Evolutionary conservation across 805 yeast species (phyloP), one percentile per base, ranked within the genome.

Genomic region (Torulaspora indica): DNA sequence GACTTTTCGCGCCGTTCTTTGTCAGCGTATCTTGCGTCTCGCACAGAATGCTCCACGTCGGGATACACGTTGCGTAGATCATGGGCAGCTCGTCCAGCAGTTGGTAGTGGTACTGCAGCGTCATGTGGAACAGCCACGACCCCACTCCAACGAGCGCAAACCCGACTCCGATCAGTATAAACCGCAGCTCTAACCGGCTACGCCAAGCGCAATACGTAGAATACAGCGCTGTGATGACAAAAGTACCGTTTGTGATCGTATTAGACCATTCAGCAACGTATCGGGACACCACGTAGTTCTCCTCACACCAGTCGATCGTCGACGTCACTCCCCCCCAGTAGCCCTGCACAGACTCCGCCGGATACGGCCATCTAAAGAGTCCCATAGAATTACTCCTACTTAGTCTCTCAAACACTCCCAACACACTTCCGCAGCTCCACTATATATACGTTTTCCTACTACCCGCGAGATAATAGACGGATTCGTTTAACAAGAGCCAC

Each of bases 281-380:
- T 9, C 76, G 76, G 9, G 91, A 76, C 1, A 90, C 85, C 8
- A 89, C 91, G 61, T 91, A 91, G 69, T 91, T 91, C 65, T 93
- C 98, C 60, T 91, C 98, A 67, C 98, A 91, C 98, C 98, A 91
- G 60, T 91, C 98, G 30, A 93, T 93, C n/a, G 98, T 90, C 30
- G 96, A 78, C 0, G 98, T 89, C 2, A 85, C 85, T 4, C 71
- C 68, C 1, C 93, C 93, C 96, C 96, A 87, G 61, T 64, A 81
- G 1, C 89, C 90, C 12, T 64, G 45, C n/a, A 60, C 52, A 33
- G 78, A 77, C 27, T 72, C 77, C 5, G 72, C 72, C 0, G 86
- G 84, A 55, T 79, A 79, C 1, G 79, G 77, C 49, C 60, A 58
- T 13, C 52, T 47, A 9, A 58, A 52, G 3, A 48, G 17, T 18